Evolutionary conservation across 1,139 yeast genomes (phyloP).

Genomic region (Geotrichum armillariae): DNA sequence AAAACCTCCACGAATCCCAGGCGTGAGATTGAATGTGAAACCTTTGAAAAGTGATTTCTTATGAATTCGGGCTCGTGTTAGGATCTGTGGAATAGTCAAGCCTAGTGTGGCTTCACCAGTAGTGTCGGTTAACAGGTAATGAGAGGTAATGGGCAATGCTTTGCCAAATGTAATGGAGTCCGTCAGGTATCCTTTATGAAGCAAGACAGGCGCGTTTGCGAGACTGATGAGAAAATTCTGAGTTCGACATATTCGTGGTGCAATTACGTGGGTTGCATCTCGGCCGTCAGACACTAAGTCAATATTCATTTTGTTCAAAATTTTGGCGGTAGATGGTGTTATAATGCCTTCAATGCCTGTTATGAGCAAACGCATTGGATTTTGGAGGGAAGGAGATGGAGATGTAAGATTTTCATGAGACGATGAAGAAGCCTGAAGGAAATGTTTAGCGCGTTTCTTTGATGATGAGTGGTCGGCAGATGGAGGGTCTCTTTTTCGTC

Average conservation of each 20-base stretch:
- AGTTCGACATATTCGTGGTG: slow-evolving; percentile 79
- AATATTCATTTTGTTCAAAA: slow-evolving; percentile 31
- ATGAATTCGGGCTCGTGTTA: slow-evolving; percentile 24
- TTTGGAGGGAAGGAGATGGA: neutral
- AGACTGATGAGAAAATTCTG: slow-evolving; percentile 70
- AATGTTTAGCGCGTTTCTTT: neutral
- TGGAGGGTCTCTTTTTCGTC: neutral
- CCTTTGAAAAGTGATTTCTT: slow-evolving; percentile 44
- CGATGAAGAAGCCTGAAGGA: neutral
- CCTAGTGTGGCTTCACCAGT: slow-evolving; percentile 6
- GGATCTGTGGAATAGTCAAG: neutral
- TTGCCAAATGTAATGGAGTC: slow-evolving; percentile 25
- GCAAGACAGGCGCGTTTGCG: slow-evolving; percentile 45
- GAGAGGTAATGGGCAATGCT: neutral
- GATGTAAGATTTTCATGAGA: neutral
- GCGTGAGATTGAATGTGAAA: slow-evolving; percentile 55
- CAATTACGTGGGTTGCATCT: slow-evolving; percentile 46
- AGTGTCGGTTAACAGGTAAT: slow-evolving; percentile 4
- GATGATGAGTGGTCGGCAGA: neutral
- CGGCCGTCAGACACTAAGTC: slow-evolving; percentile 35
- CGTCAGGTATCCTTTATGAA: slow-evolving; percentile 35
- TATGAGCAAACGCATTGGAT: neutral
- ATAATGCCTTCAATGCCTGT: slow-evolving; percentile 1
- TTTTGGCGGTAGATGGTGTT: neutral
- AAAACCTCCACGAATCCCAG: slow-evolving; percentile 67